Evolutionary conservation across 495 filamentous ascomycete genomes (phyloP), one percentile per base, ranked within the genome.

Genomic region (Penicillium herquei): DNA sequence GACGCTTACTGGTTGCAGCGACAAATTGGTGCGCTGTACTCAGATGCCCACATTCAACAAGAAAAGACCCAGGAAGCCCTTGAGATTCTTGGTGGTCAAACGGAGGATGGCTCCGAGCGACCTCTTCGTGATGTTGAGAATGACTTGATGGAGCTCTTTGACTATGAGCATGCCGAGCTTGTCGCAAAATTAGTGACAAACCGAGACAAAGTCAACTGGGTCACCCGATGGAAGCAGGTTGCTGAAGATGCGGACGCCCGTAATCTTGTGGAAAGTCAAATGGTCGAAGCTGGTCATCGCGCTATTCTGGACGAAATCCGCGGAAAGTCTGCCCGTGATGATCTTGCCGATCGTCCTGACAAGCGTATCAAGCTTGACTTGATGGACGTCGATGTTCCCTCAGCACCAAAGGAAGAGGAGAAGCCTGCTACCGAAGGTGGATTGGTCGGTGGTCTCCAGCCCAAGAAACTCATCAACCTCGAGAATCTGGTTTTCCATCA

Each of bases 1-100:
- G 94, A 99, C 69, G 94, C 94, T 30, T 98, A 90, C 72, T 99
- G 94, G 94, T 72, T 99, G 32, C 94, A 98, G 67, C 82, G 94
- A 51, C 90, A 97, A 61, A 91, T 99, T 47, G 91, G 93, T 44
- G 70, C 78, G 12, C 79, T 96, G 17, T 97, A 96, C 66, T 79
- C 87, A 11, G 94, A 99, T 72, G 87, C 93, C 4, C 92, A 97
- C 65, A 87, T 80, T 8, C 91, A 96, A 57, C 91, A 96, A 56
- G 88, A 91, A 59, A 96, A 96, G 70, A 91, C 94, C 2, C 77
- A 83, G 42, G 78, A 88, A 56, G 91, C 89, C 0, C 78, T 98
- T 16, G 83, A 88, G 32, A 92, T 94, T 39, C 78, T 99, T 16
- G 84, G 84, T 32, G 90, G 86, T 5, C 77, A 83, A 30, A 78